Evolutionary conservation across 1,284 basidiomycete species (phyloP), one percentile per base, ranked within the genome.

Genomic region (Pterulicium gracile): DNA sequence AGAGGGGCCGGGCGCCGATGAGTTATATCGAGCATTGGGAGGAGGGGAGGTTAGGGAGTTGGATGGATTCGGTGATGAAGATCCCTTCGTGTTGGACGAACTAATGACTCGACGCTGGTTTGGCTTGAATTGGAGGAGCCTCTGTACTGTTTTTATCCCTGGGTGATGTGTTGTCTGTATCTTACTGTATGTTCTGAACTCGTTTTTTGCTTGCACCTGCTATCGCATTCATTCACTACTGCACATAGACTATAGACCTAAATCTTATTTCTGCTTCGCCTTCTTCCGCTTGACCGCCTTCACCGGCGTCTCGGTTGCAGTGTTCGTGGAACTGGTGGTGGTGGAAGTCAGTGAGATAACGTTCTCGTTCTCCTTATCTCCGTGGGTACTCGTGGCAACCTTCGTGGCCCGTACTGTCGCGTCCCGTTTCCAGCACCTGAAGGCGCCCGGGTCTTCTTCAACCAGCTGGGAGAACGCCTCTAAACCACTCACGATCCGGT

Each of bases 1-100:
- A 80, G 54, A 78, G 73, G 42, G 68, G 70, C 55, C 69, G 69
- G 49, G n/a, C n/a, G n/a, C 75, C 78, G 47, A 62, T 89, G 54
- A 79, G 82, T 2, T 84, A 86, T 52, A 69, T 96, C 3, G 90
- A 89, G 59, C 68, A 77, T 4, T 90, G 86, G 74, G 94, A 96
- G 63, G 63, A 69, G 43, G 89, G 89, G 1, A 72, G 92, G 46
- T 63, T 96, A 47, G 64, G 69, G 34, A 64, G 69, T 48, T 97
- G 94, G 93, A 77, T 75, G 4, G 70, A 80, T 39, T 77, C 79
- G 13, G 77, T 92, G 36, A 71, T 72, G 50, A 79, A 78, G 53
- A 86, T 97, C 44, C 83, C 87, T 42, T 87, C 87, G 3, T 82
- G 79, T 52, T 96, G 93, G 92, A 76, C 70, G 60, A 32, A 32